These are phyloP conservation scores for Crucibulum laeve DNA, from an alignment of 768 basidiomycete species.

Conservation along the genomic window DNA sequence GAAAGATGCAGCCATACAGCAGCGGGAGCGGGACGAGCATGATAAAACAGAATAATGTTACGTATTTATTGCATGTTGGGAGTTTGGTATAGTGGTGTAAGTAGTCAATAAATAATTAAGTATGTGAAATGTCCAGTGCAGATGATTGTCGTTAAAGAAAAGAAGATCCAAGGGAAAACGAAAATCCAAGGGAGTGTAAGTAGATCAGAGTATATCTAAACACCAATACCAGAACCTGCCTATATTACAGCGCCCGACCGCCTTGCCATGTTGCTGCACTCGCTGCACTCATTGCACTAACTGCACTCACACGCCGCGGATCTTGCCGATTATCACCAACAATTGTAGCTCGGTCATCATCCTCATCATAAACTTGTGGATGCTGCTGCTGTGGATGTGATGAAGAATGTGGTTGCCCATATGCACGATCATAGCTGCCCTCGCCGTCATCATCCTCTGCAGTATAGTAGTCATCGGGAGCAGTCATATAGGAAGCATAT, in stretches of 20 bases:
- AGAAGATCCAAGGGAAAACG: slow-evolving; percentile 9
- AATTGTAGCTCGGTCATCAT: slow-evolving; percentile 24
- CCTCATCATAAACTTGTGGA: slow-evolving; percentile 14
- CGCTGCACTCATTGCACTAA: too few species aligned
- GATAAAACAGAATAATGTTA: neutral
- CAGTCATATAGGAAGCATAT: slow-evolving; percentile 38
- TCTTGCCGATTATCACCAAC: slow-evolving; percentile 17
- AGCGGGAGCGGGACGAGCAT: too few species aligned
- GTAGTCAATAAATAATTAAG: slow-evolving; percentile 6
- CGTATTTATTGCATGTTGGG: slow-evolving; percentile 14
- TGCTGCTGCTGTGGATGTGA: slow-evolving; percentile 12
- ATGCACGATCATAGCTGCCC: slow-evolving; percentile 5
- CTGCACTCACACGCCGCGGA: too few species aligned
- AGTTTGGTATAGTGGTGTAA: slow-evolving; percentile 12
- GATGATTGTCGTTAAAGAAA: slow-evolving; percentile 22
- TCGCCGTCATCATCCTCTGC: slow-evolving; percentile 17
- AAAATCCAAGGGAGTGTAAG: slow-evolving; percentile 1
- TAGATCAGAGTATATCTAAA: neutral
- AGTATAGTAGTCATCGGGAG: slow-evolving; percentile 37
- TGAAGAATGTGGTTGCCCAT: slow-evolving; percentile 1
- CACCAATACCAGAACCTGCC: neutral
- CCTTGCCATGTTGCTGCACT: slow-evolving; percentile 34
- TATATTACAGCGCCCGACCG: slow-evolving; percentile 34
- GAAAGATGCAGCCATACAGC: too few species aligned
- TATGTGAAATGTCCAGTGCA: slow-evolving; percentile 22